A percentile compares a stretch with the other conserved stretches of the same genome.
These are phyloP conservation scores for Thermochaetoides dissita DNA, from an alignment of 2,329 filamentous ascomycete genomes.

Conservation along the genomic window DNA sequence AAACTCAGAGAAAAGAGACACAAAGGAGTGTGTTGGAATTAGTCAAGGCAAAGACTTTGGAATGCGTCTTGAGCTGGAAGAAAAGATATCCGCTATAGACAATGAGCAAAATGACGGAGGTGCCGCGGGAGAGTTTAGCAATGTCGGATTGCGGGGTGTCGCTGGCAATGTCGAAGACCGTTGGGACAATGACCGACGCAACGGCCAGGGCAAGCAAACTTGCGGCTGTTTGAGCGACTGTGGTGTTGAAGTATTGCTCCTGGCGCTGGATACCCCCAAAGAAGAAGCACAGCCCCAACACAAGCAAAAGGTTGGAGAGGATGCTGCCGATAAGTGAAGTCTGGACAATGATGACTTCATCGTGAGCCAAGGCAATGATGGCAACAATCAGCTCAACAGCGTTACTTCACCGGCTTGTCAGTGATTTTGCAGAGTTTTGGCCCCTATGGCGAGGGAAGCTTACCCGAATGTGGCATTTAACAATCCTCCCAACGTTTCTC, in stretches of 20 bases:
- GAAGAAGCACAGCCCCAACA: slow-evolving; percentile 68
- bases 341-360: slow-evolving; percentile 91
- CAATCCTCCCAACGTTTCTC: slow-evolving; percentile 59
- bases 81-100: slow-evolving; percentile 65
- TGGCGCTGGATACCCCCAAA: slow-evolving; percentile 55
- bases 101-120: slow-evolving; percentile 58
- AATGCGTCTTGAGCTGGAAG: slow-evolving; percentile 66
- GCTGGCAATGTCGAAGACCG: slow-evolving; percentile 57
- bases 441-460: slow-evolving; percentile 33
- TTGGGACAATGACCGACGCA: slow-evolving; percentile 66
- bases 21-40: slow-evolving; percentile 65
- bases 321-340: slow-evolving; percentile 95
- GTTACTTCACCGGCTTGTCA: slow-evolving; percentile 68
- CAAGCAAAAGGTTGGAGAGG: slow-evolving; percentile 82
- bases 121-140: slow-evolving; percentile 59
- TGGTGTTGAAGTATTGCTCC: slow-evolving; percentile 62
- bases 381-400: slow-evolving; percentile 75
- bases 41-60: slow-evolving; percentile 61
- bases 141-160: slow-evolving; percentile 42
- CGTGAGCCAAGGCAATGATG: slow-evolving; percentile 73
- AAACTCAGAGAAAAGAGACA: slow-evolving; percentile 83
- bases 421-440: slow-evolving; percentile 68
- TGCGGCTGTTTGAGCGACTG: slow-evolving; percentile 62
- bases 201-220: slow-evolving; percentile 65
- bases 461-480: slow-evolving; percentile 61